A percentile compares a stretch with the other conserved stretches of the same genome.
Evolutionary conservation across 345 rosid species (phyloP).

Genomic region (Jatropha curcas): DNA sequence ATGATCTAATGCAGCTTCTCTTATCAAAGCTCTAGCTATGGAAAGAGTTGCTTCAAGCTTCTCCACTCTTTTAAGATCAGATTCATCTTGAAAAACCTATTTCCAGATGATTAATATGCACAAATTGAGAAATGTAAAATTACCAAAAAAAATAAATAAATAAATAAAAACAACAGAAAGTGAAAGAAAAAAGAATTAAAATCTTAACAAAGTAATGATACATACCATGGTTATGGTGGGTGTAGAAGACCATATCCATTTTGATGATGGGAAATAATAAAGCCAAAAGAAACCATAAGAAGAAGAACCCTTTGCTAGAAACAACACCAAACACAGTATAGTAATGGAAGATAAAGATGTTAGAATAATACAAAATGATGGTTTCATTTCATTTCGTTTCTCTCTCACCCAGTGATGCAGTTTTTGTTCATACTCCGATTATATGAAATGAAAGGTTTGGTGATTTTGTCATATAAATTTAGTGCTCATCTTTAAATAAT

Average conservation of each 20-base stretch:
- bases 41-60: conserved; percentile 45
- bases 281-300: conserved; percentile 15
- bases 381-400: conserved; percentile 20
- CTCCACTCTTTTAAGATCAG: conserved; percentile 22
- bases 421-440: no score
- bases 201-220: no score
- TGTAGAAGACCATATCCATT: conserved; percentile 17
- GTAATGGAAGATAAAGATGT: conserved; percentile 14
- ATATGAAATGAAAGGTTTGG: background rate
- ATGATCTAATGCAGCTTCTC: conserved; percentile 32
- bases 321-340: background rate
- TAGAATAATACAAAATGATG: conserved; percentile 13
- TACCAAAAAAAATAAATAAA: no score
- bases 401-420: background rate
- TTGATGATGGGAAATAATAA: conserved; percentile 17
- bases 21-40: conserved; percentile 52
- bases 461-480: background rate
- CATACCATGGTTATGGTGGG: background rate
- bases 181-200: background rate
- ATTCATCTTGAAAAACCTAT: background rate
- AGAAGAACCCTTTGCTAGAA: conserved; percentile 3
- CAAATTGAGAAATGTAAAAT: no score
- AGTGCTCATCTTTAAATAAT: no score
- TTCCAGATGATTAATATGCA: background rate
- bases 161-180: background rate